Conservation (phyloP, 139 green algal species). For the Chlamydomonas urium region DNA sequence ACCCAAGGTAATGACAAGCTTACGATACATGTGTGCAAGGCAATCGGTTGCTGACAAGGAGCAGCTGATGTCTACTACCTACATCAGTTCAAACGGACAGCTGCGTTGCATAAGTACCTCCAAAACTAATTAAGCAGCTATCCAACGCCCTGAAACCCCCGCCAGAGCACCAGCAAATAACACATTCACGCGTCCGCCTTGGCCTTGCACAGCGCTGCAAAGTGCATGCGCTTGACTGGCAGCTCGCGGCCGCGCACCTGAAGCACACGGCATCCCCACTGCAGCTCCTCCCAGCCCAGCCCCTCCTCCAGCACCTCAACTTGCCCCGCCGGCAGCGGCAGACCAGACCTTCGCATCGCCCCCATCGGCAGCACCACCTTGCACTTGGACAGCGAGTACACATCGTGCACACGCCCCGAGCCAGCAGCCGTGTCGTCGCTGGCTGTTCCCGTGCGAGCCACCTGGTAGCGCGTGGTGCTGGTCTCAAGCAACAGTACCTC, state of each 20-base stretch:
- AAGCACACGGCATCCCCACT: constrained; percentile 60
- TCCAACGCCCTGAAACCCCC: too few relatives aligned
- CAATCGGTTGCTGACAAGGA: too few relatives aligned
- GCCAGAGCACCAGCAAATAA: too few relatives aligned
- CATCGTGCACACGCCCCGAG: constrained; percentile 29
- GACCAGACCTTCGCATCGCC: constrained; percentile 43
- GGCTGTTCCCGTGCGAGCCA: too few relatives aligned
- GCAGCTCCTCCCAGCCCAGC: constrained; percentile 73
- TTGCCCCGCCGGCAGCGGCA: constrained; percentile 59
- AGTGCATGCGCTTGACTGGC: constrained; percentile 64
- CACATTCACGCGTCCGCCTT: too few relatives aligned
- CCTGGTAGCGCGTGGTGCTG: not conserved
- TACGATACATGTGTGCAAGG: too few relatives aligned
- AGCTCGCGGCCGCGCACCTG: constrained; percentile 52
- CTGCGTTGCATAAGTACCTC: too few relatives aligned
- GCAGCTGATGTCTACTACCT: too few relatives aligned
- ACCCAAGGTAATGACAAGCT: too few relatives aligned
- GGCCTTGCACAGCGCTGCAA: constrained; percentile 38
- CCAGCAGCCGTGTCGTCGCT: not conserved
- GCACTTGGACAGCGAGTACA: constrained; percentile 47
- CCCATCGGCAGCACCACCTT: constrained; percentile 46
- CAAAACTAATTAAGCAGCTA: too few relatives aligned
- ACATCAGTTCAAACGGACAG: too few relatives aligned
- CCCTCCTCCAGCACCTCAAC: constrained; percentile 50
- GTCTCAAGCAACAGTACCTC: constrained; percentile 87